Evolutionary conservation across 2,329 filamentous ascomycete genomes (phyloP).

Genomic region (Colletotrichum sp.): DNA sequence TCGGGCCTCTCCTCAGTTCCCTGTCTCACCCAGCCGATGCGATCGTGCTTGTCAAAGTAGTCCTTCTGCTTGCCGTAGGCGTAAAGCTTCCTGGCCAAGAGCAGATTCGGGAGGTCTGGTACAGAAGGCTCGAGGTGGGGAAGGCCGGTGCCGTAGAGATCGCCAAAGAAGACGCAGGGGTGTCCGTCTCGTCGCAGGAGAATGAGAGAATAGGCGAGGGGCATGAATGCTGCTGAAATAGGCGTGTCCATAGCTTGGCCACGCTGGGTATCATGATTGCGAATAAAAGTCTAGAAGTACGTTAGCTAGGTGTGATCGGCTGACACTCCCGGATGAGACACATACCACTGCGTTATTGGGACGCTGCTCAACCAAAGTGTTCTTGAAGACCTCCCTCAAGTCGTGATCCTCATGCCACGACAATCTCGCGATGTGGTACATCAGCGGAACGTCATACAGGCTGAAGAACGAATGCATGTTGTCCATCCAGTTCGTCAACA

Average conservation of each 20-base stretch:
- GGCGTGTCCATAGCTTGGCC: slow-evolving; percentile 18
- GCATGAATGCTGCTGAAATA: slow-evolving; percentile 2
- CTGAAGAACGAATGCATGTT: slow-evolving; percentile 16
- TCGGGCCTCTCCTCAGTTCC: slow-evolving; percentile 1
- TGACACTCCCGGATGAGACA: not conserved
- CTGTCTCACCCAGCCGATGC: slow-evolving; percentile 10
- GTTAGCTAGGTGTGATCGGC: not conserved
- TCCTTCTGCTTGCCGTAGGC: slow-evolving; percentile 6
- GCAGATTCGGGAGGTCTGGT: not conserved
- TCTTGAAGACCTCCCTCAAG: slow-evolving; percentile 8
- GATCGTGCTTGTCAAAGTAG: slow-evolving; percentile 3
- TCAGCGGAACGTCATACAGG: slow-evolving; percentile 15
- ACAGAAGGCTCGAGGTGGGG: not conserved
- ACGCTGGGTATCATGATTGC: slow-evolving; percentile 15
- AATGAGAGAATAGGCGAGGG: slow-evolving; percentile 5
- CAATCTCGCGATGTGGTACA: slow-evolving; percentile 11
- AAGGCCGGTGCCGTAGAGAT: slow-evolving; percentile 1
- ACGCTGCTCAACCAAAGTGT: slow-evolving; percentile 3
- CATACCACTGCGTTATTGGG: slow-evolving; percentile 15
- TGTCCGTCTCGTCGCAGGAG: slow-evolving; percentile 12
- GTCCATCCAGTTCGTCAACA: slow-evolving; percentile 10
- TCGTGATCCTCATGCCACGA: slow-evolving; percentile 11
- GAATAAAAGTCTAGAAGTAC: slow-evolving; percentile 1
- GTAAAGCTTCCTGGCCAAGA: slow-evolving; percentile 5
- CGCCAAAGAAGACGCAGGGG: slow-evolving; percentile 17